Evolutionary conservation across 2,329 filamentous ascomycete species (phyloP).

Genomic region (Aspergillus fijiensis): DNA sequence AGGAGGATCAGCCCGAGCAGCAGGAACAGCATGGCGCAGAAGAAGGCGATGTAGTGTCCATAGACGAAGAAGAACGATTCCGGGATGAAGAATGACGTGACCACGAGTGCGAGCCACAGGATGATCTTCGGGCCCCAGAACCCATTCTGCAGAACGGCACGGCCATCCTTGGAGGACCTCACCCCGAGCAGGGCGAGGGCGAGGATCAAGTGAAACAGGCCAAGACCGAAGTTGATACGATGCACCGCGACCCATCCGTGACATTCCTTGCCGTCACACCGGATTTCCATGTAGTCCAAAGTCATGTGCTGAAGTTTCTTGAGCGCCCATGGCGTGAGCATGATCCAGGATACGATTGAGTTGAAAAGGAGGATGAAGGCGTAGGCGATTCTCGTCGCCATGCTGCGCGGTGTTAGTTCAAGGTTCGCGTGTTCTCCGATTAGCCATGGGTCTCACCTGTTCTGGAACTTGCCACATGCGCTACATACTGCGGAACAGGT

Average conservation of each 20-base stretch:
- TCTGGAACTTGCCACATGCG: constrained; percentile 94
- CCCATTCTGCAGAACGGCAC: constrained; percentile 91
- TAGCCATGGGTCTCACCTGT: constrained; percentile 61
- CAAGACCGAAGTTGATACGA: constrained; percentile 95
- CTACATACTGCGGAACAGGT: constrained; percentile 96
- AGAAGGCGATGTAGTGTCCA: constrained; percentile 89
- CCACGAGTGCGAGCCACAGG: constrained; percentile 80
- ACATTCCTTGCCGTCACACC: constrained; percentile 85
- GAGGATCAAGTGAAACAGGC: constrained; percentile 86
- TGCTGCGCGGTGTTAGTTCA: constrained; percentile 55
- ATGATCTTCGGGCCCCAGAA: constrained; percentile 98
- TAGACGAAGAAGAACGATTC: constrained; percentile 93
- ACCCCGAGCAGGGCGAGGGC: constrained; percentile 84
- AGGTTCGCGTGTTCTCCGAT: not conserved
- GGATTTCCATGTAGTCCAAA: constrained; percentile 93
- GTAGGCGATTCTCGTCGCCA: constrained; percentile 95
- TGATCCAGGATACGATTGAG: constrained; percentile 96
- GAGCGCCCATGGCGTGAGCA: constrained; percentile 98
- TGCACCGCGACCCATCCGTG: constrained; percentile 96
- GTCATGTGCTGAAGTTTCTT: constrained; percentile 91
- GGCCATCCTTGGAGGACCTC: constrained; percentile 78
- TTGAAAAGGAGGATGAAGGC: constrained; percentile 93
- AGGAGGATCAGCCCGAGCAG: constrained; percentile 87
- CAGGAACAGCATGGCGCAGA: constrained; percentile 88
- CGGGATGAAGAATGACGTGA: constrained; percentile 92